Conservation (phyloP, 805 yeast genomes). For the Candida railenensis region DNA sequence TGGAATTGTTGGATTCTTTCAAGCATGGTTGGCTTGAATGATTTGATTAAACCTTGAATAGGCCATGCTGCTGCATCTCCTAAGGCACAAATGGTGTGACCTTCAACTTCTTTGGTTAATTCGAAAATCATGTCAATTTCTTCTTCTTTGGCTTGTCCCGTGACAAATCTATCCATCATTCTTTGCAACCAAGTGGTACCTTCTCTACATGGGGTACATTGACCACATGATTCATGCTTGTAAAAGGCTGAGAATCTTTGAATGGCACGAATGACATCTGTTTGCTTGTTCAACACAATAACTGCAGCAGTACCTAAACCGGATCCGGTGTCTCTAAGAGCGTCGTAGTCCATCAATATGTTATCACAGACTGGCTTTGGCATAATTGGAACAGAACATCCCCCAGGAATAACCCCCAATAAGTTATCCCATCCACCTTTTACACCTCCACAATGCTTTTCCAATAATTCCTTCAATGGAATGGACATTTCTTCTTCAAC, state of each 20-base stretch:
- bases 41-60: slow-evolving; percentile 81
- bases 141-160: slow-evolving; percentile 75
- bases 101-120: slow-evolving; percentile 83
- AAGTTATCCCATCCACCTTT: slow-evolving; percentile 93
- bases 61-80: slow-evolving; percentile 97
- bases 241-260: slow-evolving; percentile 82
- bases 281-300: slow-evolving; percentile 84
- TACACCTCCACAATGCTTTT: slow-evolving; percentile 88
- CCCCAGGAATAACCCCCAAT: slow-evolving; percentile 87
- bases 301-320: slow-evolving; percentile 94
- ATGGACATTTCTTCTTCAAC: slow-evolving; percentile 94
- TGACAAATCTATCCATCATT: slow-evolving; percentile 79
- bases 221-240: slow-evolving; percentile 93
- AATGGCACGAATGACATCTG: slow-evolving; percentile 82
- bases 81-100: slow-evolving; percentile 88
- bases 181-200: slow-evolving; percentile 84
- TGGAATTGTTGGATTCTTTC: slow-evolving; percentile 70
- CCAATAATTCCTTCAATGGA: slow-evolving; percentile 77
- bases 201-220: slow-evolving; percentile 93
- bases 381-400: slow-evolving; percentile 82
- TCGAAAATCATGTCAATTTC: slow-evolving; percentile 86
- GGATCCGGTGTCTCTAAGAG: slow-evolving; percentile 78
- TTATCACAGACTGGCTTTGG: slow-evolving; percentile 65
- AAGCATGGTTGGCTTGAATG: slow-evolving; percentile 79
- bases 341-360: slow-evolving; percentile 85